Conservation (phyloP, 1,284 basidiomycete species). For the Phaffia rhodozyma region DNA sequence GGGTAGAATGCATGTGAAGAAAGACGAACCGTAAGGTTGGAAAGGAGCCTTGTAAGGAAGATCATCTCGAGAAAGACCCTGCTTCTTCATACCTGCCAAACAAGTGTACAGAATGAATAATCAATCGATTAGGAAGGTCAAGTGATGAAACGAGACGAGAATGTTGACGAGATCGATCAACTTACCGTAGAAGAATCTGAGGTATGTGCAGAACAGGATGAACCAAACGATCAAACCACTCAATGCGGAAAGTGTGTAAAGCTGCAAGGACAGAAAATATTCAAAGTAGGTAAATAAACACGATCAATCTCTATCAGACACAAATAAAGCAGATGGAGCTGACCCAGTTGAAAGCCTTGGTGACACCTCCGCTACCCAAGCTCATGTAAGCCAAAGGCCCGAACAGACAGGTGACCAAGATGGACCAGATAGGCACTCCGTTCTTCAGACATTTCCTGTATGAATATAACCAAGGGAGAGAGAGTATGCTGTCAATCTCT, state of each 20-base stretch:
- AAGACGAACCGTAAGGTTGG: constrained; percentile 40
- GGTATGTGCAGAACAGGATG: constrained; percentile 57
- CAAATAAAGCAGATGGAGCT: too few relatives aligned
- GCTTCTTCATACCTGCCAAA: constrained; percentile 36
- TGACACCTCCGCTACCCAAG: constrained; percentile 19
- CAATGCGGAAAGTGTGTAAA: not conserved
- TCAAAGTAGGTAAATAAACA: too few relatives aligned
- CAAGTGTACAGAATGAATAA: too few relatives aligned
- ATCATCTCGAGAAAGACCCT: constrained; percentile 46
- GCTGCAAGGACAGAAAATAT: too few relatives aligned
- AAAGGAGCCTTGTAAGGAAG: constrained; percentile 46
- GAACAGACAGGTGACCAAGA: constrained; percentile 43
- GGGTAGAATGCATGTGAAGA: constrained; percentile 24
- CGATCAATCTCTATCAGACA: too few relatives aligned
- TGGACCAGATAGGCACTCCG: constrained; percentile 56
- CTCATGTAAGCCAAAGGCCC: constrained; percentile 21
- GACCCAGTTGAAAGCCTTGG: constrained; percentile 25
- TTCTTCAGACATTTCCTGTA: constrained; percentile 50
- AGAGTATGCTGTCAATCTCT: too few relatives aligned
- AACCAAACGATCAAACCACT: constrained; percentile 22
- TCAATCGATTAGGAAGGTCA: too few relatives aligned
- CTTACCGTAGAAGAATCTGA: constrained; percentile 54
- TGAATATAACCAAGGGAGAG: too few relatives aligned
- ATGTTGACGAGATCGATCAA: not conserved
- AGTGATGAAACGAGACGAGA: too few relatives aligned